Evolutionary conservation across 257 asterid genomes (phyloP).

Genomic region (Anisodus tanguticus): DNA sequence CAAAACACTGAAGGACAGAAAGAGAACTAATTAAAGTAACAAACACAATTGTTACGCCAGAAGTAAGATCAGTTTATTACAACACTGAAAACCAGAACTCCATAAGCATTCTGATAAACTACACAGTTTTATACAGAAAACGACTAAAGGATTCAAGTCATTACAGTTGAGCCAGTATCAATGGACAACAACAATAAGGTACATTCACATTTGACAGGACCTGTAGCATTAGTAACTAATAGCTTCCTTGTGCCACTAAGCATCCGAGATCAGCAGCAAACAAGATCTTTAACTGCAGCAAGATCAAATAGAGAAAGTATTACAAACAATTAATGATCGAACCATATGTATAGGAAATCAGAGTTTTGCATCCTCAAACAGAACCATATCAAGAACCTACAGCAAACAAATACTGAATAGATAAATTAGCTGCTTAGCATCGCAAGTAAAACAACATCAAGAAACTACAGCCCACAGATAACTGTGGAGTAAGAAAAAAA

Average conservation of each 20-base stretch:
- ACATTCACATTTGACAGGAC: slow-evolving; percentile 37
- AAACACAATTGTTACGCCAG: not conserved
- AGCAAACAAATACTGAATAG: not conserved
- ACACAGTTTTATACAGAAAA: slow-evolving; percentile 46
- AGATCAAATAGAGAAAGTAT: slow-evolving; percentile 15
- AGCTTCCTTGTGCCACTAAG: slow-evolving; percentile 40
- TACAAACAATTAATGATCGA: not conserved
- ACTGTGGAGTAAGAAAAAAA: not conserved
- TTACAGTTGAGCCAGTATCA: slow-evolving; percentile 36
- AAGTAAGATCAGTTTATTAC: slow-evolving; percentile 35
- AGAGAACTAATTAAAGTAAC: not conserved
- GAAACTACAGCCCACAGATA: not conserved
- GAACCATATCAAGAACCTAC: slow-evolving; percentile 6
- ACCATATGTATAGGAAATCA: not conserved
- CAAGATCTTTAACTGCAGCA: slow-evolving; percentile 41
- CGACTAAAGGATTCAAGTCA: slow-evolving; percentile 31
- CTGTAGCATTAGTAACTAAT: slow-evolving; percentile 35
- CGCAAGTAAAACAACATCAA: not conserved
- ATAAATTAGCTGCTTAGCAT: not conserved
- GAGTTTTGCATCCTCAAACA: not conserved
- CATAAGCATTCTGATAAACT: slow-evolving; percentile 45
- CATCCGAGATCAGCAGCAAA: slow-evolving; percentile 32
- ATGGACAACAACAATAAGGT: slow-evolving; percentile 37
- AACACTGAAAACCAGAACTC: slow-evolving; percentile 46
- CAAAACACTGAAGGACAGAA: not conserved